phyloP scores from a whole-genome alignment of 345 rosid genomes.

The Salix udensis region DNA sequence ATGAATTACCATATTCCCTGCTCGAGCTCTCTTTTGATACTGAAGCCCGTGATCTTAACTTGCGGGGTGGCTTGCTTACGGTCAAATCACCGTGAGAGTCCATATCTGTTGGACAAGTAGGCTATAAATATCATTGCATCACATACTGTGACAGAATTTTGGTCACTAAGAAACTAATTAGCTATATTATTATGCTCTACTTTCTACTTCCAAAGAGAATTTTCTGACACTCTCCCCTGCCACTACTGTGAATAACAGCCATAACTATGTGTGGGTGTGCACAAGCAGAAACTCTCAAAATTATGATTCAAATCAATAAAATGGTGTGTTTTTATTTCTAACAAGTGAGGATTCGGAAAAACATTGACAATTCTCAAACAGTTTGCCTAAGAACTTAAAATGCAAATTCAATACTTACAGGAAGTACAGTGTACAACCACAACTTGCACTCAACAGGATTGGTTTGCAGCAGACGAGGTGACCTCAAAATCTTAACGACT shows the following conservation, averaged over 20 bases:
- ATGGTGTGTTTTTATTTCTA: not conserved
- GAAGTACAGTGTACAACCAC: not conserved
- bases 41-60: not conserved
- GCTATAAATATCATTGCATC: not conserved
- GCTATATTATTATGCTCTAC: not conserved
- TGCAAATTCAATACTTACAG: not conserved
- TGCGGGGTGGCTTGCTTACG: not conserved
- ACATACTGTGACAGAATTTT: not conserved
- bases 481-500: not conserved
- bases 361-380: not conserved
- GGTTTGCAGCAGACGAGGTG: not conserved
- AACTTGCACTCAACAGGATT: not conserved
- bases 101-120: not conserved
- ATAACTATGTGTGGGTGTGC: not conserved
- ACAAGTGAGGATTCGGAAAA: not conserved
- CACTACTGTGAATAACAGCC: not conserved
- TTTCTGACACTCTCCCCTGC: not conserved
- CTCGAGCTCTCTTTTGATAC: not conserved
- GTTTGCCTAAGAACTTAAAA: not conserved
- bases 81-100: slow-evolving; percentile 3
- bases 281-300: not conserved
- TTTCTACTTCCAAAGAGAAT: not conserved
- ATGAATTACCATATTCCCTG: slow-evolving; percentile 7
- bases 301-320: not conserved
- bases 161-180: not conserved